Base-by-base conservation (phyloP, 306 rosid genomes). In the Oemleria cerasiformis region DNA sequence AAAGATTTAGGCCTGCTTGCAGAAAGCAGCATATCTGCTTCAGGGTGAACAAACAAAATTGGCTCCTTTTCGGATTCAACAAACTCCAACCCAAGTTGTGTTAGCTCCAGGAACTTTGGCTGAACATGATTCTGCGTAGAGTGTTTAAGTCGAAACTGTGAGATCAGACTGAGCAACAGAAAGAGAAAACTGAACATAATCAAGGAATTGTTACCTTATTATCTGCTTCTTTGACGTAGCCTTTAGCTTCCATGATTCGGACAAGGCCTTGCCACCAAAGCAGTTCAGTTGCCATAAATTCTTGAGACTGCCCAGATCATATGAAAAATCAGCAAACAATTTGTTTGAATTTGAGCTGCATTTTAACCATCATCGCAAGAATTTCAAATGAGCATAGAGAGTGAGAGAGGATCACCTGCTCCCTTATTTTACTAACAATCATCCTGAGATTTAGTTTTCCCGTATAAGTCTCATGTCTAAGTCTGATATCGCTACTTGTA, bases 241-340 rank as follows among this genome's bases (percentile, higher is more conserved):
- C 96, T 82, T 84, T 81, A 80, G 40, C 74, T 81, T 92, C 98
- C 91, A 88, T 65, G 67, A 92, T 80, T 72, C 98, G 96, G 39
- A 86, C 87, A 78, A 92, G 96, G 70, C 98, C 98, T 79, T 82
- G 92, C 98, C 98, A 92, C 96, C 92, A 92, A 58, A 86, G 78
- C 67, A 76, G 78, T 73, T 88, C 90, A 43, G 88, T 88, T 68
- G 88, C 87, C 69, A 80, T 44, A 38, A 88, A 88, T 40, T 88
- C 87, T 73, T 56, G 79, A 75, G 79, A 88, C 98, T 92, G 84
- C 78, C 73, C 1, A 63, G 20, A 84, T 21, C 40, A 55, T 21
- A 69, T 75, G 62, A 59, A 61, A 30, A 73, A 59, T 39, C 50
- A 63, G 36, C 68, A 80, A 63, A 67, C 17, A 9, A 49, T 36